Base-by-base conservation (phyloP, 202 grass and related monocot genomes). In the Hordeum pubiflorum region DNA sequence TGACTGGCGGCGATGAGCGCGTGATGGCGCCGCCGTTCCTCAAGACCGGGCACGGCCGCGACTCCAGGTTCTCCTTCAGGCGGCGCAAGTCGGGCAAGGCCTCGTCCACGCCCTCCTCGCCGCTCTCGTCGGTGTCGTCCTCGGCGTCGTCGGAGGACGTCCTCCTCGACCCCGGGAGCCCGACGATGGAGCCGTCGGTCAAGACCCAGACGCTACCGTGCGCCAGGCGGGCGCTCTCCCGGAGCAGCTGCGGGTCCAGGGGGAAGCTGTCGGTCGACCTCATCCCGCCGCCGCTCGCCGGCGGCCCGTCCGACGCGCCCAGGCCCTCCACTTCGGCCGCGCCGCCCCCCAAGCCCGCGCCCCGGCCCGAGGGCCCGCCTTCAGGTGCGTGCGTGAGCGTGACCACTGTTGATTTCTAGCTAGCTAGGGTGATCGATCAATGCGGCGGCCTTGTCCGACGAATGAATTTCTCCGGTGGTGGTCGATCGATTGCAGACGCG, bases 211-310 rank as follows among this genome's bases (percentile, higher is more conserved):
- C 32, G 71, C 62, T 59, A 15, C 56, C 69, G 5, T 54, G 40
- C 63, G 13, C 82, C 56, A 76, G 86, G 60, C 75, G 85, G 61
- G 52, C 41, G 62, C 66, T 92, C 12, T 89, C 80, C 0, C 75
- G 84, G 78, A 92, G 81, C 76, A 92, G 77, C 76, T 88, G 79
- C 26, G 86, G 84, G 22, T 88, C 79, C 39, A 83, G 58, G 72
- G 83, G 86, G 4, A 74, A 69, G 55, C 61, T 85, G 3, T 86
- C 59, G 4, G 34, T 83, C 13, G 86, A 75, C 80, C 69, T 54
- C 2, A 12, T 72, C 69, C 69, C 69, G 44, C 79, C 56, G 24
- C 76, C 79, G 22, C 62, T 76, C 58, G 72, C 59, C 52, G 81
- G 71, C 11, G 76, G 79, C 48, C 58, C 86, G 0, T 84, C 79